A percentile compares a stretch with the other conserved stretches of the same genome.
Evolutionary conservation across 164 flowering plant species (phyloP).

Genomic region (Protea cynaroides): DNA sequence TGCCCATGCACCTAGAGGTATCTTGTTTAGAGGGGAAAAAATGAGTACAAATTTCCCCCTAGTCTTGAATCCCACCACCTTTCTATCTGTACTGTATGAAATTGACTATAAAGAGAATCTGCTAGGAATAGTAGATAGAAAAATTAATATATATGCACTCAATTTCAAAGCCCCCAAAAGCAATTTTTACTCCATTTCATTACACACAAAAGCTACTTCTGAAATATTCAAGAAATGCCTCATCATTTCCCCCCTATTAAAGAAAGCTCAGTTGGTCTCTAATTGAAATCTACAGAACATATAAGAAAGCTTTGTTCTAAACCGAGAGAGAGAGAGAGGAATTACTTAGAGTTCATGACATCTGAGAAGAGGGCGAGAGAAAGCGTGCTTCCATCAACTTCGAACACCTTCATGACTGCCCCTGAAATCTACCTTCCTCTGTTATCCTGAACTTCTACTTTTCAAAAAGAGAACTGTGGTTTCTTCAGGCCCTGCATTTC

Average conservation of each 20-base stretch:
- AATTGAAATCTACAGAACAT: not conserved
- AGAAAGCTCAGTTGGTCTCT: not conserved
- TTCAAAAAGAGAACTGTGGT: not conserved
- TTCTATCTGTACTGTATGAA: too few species aligned
- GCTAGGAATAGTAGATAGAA: not conserved
- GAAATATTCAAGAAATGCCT: too few species aligned
- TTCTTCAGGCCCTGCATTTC: not conserved
- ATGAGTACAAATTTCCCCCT: not conserved
- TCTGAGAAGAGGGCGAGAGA: conserved; percentile 60
- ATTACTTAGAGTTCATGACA: conserved; percentile 73
- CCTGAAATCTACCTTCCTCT: not conserved
- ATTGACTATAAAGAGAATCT: too few species aligned
- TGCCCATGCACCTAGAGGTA: too few species aligned
- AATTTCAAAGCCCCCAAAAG: not conserved
- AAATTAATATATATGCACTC: not conserved
- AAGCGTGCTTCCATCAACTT: conserved; percentile 42
- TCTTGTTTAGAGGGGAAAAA: too few species aligned
- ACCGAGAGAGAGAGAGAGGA: conserved; percentile 12
- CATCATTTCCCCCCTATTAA: not conserved
- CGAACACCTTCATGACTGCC: conserved; percentile 56
- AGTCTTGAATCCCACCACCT: not conserved
- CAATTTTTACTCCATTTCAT: too few species aligned
- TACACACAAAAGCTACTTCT: not conserved
- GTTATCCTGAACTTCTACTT: not conserved
- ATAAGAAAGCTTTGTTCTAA: too few species aligned